Evolutionary conservation across 192 early-diverging fungal genomes (phyloP).

Genomic region (Backusella mclennaniae): DNA sequence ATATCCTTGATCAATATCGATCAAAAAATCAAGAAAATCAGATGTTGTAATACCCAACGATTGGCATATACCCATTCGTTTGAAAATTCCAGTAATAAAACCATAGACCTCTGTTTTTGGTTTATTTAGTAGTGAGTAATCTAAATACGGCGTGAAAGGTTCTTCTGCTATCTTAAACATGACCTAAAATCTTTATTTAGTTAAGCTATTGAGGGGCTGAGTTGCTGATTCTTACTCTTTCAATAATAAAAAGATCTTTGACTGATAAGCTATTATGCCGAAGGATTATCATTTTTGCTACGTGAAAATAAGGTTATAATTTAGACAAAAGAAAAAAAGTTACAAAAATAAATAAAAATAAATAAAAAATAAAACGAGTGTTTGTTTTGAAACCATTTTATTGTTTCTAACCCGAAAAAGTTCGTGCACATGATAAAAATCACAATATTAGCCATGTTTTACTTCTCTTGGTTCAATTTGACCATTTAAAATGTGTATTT

Average conservation of each 20-base stretch:
- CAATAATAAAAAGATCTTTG: conserved; percentile 57
- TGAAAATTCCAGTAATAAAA: conserved; percentile 78
- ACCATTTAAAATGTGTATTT: background rate
- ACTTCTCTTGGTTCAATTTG: background rate
- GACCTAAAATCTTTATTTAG: conserved; percentile 25
- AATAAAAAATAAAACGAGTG: background rate
- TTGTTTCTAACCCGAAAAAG: background rate
- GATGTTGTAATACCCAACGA: conserved; percentile 57
- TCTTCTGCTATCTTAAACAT: conserved; percentile 49
- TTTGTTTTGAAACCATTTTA: background rate
- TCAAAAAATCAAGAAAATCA: conserved; percentile 79
- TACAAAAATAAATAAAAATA: background rate
- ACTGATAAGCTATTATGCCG: conserved; percentile 46
- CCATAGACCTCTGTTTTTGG: conserved; percentile 78
- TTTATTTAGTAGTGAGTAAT: conserved; percentile 64
- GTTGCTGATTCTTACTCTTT: conserved; percentile 42
- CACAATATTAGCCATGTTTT: background rate
- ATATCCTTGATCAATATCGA: conserved; percentile 83
- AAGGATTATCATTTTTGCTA: conserved; percentile 43
- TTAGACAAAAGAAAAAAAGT: background rate
- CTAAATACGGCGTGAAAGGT: conserved; percentile 33
- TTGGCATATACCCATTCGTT: conserved; percentile 57
- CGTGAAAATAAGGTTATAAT: background rate
- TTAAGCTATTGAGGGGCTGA: background rate
- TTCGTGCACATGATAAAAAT: conserved; percentile 7